Base-by-base conservation (phyloP, 2,329 filamentous ascomycete species). In the Diaporthe vexans region DNA sequence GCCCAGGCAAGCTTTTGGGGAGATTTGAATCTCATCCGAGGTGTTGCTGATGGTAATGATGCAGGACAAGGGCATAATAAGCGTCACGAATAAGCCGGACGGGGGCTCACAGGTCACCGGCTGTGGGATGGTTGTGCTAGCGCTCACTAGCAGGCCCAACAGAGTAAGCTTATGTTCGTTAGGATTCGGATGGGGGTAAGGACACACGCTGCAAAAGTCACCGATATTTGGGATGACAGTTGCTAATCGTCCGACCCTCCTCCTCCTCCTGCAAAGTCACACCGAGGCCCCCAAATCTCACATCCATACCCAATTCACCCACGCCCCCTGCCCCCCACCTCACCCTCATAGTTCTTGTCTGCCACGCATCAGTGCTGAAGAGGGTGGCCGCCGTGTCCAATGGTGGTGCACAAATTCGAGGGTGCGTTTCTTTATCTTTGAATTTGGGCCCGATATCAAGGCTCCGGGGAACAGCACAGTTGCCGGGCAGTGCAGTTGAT, bases 71-170 rank as follows among this genome's bases (percentile, higher is more conserved):
- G 21, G 68, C 15, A 26, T 71, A 46, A 26, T 71, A 46, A 71
- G 37, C 33, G 56, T 54, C 24, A 72, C 33, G 21, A 56, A 46
- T 54, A 54, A 63, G 57, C 70, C 46, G 57, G 70, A 33, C 40
- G 51, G 46, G 29, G 26, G 57, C 57, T 56, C n/a, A 33, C 51
- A 37, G 46, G 57, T 71, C 56, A 61, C 69, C 48, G n/a, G 29
- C 48, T n/a, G 69, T 61, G 69, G 69, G 69, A 33, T 61, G 26
- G 57, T n/a, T 52, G 56, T 46, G 11, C 24, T 59, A 61, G 70
- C 57, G 57, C 57, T 33, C 70, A 72, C 57, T 56, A 35, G 37
- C 33, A 63, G 17, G 48, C 57, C 51, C 59, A 54, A 9, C 10
- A 40, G 29, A 63, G 70, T 63, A 46, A 72, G 57, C 35, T 56